phyloP scores from a whole-genome alignment of 805 yeast genomes.

The Alloascoidea hylecoeti region DNA sequence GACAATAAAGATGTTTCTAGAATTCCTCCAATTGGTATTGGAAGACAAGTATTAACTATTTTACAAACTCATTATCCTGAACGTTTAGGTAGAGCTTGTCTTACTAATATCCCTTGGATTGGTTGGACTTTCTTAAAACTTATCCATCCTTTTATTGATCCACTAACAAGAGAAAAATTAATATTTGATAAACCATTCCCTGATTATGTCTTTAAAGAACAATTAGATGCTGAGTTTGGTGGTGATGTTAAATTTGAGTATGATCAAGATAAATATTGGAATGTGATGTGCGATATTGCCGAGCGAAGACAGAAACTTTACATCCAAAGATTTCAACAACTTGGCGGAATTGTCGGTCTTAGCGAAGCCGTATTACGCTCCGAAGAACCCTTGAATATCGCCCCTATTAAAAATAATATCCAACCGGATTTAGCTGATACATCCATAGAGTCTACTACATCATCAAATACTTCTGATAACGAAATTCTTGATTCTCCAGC shows the following conservation, averaged over 20 bases:
- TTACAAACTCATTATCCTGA: slow-evolving; percentile 97
- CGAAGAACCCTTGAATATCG: not conserved
- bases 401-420: slow-evolving; percentile 11
- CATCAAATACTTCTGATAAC: no score
- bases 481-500: no score
- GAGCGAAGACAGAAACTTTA: slow-evolving; percentile 44
- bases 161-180: slow-evolving; percentile 84
- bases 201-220: slow-evolving; percentile 67
- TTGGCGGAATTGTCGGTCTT: slow-evolving; percentile 51
- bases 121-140: slow-evolving; percentile 88
- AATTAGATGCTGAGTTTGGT: slow-evolving; percentile 73
- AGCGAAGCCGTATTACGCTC: slow-evolving; percentile 73
- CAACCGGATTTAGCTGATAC: no score
- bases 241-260: slow-evolving; percentile 80
- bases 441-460: no score
- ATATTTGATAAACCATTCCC: slow-evolving; percentile 85
- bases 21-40: slow-evolving; percentile 80
- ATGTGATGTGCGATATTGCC: slow-evolving; percentile 47
- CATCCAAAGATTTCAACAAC: slow-evolving; percentile 49
- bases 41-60: slow-evolving; percentile 85
- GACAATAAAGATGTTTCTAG: slow-evolving; percentile 31
- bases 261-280: slow-evolving; percentile 71
- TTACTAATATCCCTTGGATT: slow-evolving; percentile 87
- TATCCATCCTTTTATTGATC: slow-evolving; percentile 93
- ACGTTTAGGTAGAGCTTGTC: slow-evolving; percentile 81